A percentile compares a stretch with the other conserved stretches of the same genome.
These are phyloP conservation scores for Colletotrichum karsti DNA, from an alignment of 2,329 filamentous ascomycete species.

Conservation along the genomic window DNA sequence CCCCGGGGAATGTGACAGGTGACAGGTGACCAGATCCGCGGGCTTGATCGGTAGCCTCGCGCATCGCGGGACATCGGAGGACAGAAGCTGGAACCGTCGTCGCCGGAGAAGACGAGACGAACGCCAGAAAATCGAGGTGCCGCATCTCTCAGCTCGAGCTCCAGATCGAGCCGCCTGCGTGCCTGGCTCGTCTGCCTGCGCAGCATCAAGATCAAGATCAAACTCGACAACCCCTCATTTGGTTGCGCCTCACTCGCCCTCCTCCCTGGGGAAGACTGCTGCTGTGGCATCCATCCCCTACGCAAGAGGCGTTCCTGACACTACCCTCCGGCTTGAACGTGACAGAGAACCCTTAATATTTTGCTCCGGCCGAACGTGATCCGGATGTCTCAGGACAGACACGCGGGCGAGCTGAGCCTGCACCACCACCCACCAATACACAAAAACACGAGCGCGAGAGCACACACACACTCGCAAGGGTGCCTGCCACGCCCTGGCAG, in stretches of 20 bases:
- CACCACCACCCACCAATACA: too few species aligned
- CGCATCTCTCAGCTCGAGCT: neutral
- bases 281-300: conserved; percentile 13
- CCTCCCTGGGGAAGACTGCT: too few species aligned
- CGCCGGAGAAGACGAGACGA: neutral
- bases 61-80: conserved; percentile 7
- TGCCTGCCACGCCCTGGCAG: conserved; percentile 20
- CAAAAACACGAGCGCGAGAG: neutral
- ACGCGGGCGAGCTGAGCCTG: neutral
- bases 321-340: neutral
- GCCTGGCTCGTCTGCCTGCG: neutral
- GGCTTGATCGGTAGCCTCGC: neutral
- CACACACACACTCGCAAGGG: neutral
- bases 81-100: neutral
- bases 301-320: conserved; percentile 24
- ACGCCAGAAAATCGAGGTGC: neutral
- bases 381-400: conserved; percentile 5
- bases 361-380: conserved; percentile 4
- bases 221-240: neutral
- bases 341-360: neutral
- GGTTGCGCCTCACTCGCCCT: neutral
- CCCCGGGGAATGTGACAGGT: conserved; percentile 1
- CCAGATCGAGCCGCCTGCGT: neutral
- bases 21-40: conserved; percentile 20
- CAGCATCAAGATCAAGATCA: neutral